A percentile compares a stretch with the other conserved stretches of the same genome.
Conservation (phyloP, 2,329 filamentous ascomycete species). For the Pseudocercospora pini-densiflorae region DNA sequence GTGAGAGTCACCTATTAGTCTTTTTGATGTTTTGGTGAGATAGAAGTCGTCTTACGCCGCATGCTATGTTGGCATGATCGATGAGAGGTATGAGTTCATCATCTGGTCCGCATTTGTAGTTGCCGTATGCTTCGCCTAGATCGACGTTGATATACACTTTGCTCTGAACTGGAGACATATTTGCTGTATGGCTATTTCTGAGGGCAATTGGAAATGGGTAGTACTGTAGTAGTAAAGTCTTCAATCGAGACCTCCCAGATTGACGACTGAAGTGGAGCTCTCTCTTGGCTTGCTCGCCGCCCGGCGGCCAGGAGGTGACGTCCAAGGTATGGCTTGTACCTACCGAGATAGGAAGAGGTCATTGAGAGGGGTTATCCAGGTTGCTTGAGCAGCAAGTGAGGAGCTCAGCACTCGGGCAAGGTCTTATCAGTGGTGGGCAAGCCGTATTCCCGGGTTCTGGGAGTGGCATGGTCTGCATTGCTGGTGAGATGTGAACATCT, state of each 20-base stretch:
- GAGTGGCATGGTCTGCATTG: background rate
- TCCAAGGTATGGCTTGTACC: constrained; percentile 12
- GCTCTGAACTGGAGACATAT: constrained; percentile 56
- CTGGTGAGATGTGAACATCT: background rate
- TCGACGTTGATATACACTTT: constrained; percentile 60
- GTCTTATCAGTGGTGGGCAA: constrained; percentile 26
- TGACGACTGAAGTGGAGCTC: background rate
- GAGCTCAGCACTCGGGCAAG: constrained; percentile 15
- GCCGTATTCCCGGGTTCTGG: background rate
- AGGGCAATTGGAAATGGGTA: too few species aligned
- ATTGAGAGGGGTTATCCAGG: background rate
- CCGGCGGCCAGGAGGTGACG: background rate
- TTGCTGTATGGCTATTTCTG: background rate
- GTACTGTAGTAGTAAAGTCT: too few species aligned
- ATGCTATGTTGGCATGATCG: constrained; percentile 67
- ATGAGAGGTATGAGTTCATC: constrained; percentile 65
- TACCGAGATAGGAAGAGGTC: constrained; percentile 7
- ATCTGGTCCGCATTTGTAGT: constrained; percentile 60
- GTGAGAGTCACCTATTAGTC: constrained; percentile 36
- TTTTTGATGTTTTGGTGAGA: background rate
- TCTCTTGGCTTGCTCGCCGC: background rate
- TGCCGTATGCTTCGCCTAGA: constrained; percentile 58
- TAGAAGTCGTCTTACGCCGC: constrained; percentile 15
- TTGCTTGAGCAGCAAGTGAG: constrained; percentile 8
- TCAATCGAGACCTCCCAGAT: too few species aligned